Base-by-base conservation (phyloP, 257 asterid genomes). In the Solanum virginianum region DNA sequence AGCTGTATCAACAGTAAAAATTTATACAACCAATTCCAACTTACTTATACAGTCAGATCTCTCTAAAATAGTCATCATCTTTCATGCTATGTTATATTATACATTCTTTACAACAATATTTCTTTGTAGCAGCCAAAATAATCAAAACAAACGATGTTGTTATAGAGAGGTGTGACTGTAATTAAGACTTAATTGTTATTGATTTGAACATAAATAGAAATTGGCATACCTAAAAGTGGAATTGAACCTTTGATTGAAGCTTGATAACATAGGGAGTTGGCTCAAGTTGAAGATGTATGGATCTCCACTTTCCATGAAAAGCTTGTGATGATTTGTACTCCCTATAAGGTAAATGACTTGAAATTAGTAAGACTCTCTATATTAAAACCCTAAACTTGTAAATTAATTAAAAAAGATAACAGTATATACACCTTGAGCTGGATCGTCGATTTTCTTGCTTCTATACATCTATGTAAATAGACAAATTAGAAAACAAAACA, bases 381-480 rank as follows among this genome's bases (percentile, higher is more conserved):
- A 16, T 6, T 59, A 59, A 82, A 89, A 87, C 89, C 92, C 91
- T 89, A 83, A 85, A 51, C 82, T 53, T 16, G 41, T n/a, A 57
- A 47, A 8, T 24, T 4, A 39, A 36, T 36, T 36, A 36, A 36
- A 57, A 10, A 45, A 13, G 22, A 16, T 4, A 22, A 59, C 32
- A n/a, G n/a, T 29, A 59, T 59, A 59, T 24, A 36, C 87, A 95
- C 98, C 97, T 87, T 90, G 92, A 80, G 88, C 82, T 32, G 92
- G 90, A 75, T 89, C 95, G 83, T 92, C 96, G 55, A 88, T 88
- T 86, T 90, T 94, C 91, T 94, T 95, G 94, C 95, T 93, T 85
- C 98, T 93, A 85, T 86, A 89, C 98, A 95, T 95, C 98, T 95
- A 91, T 14, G 7, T 18, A 12, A 22, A 72, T 87, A 63, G 36